Percentiles rank a stretch among this genome's conserved stretches.
These are phyloP conservation scores for Suillus brevipes DNA, from an alignment of 768 basidiomycete species.

Conservation along the genomic window DNA sequence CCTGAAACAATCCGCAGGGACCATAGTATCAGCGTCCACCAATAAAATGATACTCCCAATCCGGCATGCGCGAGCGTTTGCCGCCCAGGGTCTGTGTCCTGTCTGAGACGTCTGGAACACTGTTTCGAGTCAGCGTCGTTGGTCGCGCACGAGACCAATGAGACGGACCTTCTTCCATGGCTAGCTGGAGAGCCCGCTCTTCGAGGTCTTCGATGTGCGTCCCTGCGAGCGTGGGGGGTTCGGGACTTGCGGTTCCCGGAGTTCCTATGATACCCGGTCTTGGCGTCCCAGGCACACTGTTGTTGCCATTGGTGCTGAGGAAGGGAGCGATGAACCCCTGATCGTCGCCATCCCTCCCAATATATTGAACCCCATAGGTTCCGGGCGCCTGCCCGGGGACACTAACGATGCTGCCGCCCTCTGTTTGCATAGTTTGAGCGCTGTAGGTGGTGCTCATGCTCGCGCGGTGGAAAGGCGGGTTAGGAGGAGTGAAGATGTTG, in stretches of 20 bases:
- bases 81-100: slow-evolving; percentile 71
- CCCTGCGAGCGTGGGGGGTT: slow-evolving; percentile 13
- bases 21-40: slow-evolving; percentile 86
- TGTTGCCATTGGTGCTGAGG: slow-evolving; percentile 6
- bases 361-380: slow-evolving; percentile 65
- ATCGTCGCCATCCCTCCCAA: slow-evolving; percentile 65
- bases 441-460: slow-evolving; percentile 26
- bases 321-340: slow-evolving; percentile 33
- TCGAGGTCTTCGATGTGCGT: slow-evolving; percentile 41
- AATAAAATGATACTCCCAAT: slow-evolving; percentile 79
- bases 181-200: slow-evolving; percentile 50
- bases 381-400: slow-evolving; percentile 31
- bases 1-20: slow-evolving; percentile 88
- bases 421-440: slow-evolving; percentile 16
- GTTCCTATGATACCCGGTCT: slow-evolving; percentile 20
- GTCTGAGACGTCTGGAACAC: slow-evolving; percentile 54
- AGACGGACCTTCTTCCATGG: slow-evolving; percentile 49
- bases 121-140: slow-evolving; percentile 23
- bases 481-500: not conserved
- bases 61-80: slow-evolving; percentile 71
- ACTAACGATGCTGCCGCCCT: not conserved
- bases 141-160: not conserved
- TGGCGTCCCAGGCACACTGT: slow-evolving; percentile 16
- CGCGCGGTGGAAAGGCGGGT: slow-evolving; percentile 11
- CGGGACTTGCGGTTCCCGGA: slow-evolving; percentile 1